These are phyloP conservation scores for Withania somnifera DNA, from an alignment of 305 asterid species.

Conservation along the genomic window DNA sequence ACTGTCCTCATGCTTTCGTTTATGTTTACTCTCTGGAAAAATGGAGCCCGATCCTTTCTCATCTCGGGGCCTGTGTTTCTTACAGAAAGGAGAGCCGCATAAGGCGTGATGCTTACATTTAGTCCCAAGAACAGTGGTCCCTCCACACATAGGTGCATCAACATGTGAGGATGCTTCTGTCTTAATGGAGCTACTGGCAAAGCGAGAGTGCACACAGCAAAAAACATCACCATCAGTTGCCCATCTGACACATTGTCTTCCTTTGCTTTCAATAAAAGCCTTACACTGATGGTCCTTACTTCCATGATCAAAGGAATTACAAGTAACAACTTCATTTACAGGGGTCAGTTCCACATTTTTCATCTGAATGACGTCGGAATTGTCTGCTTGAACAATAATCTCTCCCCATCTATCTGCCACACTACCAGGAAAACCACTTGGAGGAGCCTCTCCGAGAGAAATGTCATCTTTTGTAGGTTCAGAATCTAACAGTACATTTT, in stretches of 20 bases:
- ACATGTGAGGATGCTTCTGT: slow-evolving; percentile 31
- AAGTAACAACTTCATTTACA: slow-evolving; percentile 21
- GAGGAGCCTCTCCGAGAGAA: slow-evolving; percentile 23
- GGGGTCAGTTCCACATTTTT: slow-evolving; percentile 48
- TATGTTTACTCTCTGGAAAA: slow-evolving; percentile 38
- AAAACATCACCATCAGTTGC: slow-evolving; percentile 89
- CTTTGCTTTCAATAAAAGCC: slow-evolving; percentile 89
- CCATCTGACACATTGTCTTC: slow-evolving; percentile 93
- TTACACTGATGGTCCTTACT: slow-evolving; percentile 66
- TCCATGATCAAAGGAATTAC: slow-evolving; percentile 37
- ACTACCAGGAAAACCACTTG: slow-evolving; percentile 29
- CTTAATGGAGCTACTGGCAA: slow-evolving; percentile 42
- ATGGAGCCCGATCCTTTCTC: slow-evolving; percentile 24
- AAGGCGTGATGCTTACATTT: slow-evolving; percentile 95
- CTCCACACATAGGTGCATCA: slow-evolving; percentile 89
- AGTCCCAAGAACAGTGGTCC: slow-evolving; percentile 94
- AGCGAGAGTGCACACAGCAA: slow-evolving; percentile 95
- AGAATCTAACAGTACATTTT: slow-evolving; percentile 29
- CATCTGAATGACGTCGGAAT: slow-evolving; percentile 28
- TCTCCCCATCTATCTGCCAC: slow-evolving; percentile 52
- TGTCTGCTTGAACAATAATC: slow-evolving; percentile 57
- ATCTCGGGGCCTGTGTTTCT: slow-evolving; percentile 80
- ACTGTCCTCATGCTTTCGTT: slow-evolving; percentile 53
- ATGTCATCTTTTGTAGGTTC: slow-evolving; percentile 32
- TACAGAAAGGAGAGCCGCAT: slow-evolving; percentile 77